Percentiles rank a stretch among this genome's conserved stretches.
Conservation (phyloP, 2,329 filamentous ascomycete genomes). For the Bipolaris bicolor region DNA sequence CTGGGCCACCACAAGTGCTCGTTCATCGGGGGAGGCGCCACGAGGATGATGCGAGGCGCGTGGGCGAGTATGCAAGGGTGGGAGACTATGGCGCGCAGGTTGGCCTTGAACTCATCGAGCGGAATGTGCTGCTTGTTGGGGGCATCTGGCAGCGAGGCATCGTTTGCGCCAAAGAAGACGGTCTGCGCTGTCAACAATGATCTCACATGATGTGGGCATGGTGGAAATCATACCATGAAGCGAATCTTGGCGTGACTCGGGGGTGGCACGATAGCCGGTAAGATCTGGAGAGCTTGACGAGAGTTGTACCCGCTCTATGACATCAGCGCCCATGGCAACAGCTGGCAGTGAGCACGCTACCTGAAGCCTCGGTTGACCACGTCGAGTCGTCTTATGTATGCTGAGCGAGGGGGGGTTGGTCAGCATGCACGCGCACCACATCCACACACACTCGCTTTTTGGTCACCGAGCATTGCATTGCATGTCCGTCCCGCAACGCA, state of each 20-base stretch:
- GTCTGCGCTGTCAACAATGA: slow-evolving; percentile 57
- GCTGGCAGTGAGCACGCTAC: slow-evolving; percentile 17
- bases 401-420: slow-evolving; percentile 52
- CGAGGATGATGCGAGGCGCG: slow-evolving; percentile 72
- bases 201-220: not conserved
- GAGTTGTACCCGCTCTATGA: slow-evolving; percentile 76
- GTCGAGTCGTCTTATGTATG: slow-evolving; percentile 78
- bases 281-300: slow-evolving; percentile 70
- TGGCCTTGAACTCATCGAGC: slow-evolving; percentile 74
- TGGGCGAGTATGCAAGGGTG: slow-evolving; percentile 75
- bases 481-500: not conserved
- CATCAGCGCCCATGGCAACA: slow-evolving; percentile 14
- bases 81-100: slow-evolving; percentile 72
- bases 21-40: slow-evolving; percentile 84
- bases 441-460: not conserved
- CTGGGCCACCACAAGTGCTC: slow-evolving; percentile 69
- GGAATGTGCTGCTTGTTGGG: slow-evolving; percentile 76
- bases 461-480: slow-evolving; percentile 1
- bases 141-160: slow-evolving; percentile 71
- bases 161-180: slow-evolving; percentile 88
- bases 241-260: slow-evolving; percentile 66
- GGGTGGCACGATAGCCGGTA: slow-evolving; percentile 74
- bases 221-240: slow-evolving; percentile 62
- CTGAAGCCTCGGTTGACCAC: slow-evolving; percentile 87
- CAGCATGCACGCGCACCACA: slow-evolving; percentile 2